Conservation (phyloP, 768 basidiomycete species). For the Lyophyllum decastes region DNA sequence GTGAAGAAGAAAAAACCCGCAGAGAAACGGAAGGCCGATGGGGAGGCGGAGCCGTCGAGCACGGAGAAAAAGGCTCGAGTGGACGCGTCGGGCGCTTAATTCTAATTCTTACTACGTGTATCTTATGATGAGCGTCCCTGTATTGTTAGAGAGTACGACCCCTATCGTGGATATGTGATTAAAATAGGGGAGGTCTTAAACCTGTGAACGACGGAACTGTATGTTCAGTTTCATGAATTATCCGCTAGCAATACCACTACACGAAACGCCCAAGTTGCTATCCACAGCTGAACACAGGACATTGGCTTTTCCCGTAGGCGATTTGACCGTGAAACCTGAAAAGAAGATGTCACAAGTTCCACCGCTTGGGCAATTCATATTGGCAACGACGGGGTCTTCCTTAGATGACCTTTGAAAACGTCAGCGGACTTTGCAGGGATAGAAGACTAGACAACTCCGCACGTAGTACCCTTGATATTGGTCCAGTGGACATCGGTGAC, state of each 20-base stretch:
- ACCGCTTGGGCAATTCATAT: conserved; percentile 26
- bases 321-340: conserved; percentile 24
- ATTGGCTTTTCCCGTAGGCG: conserved; percentile 24
- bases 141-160: conserved; percentile 2
- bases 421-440: background rate
- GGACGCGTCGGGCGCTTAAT: conserved; percentile 35
- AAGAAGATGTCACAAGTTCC: conserved; percentile 27
- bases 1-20: conserved; percentile 79
- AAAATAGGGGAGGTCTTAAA: background rate
- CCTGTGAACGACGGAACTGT: background rate
- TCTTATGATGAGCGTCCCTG: background rate
- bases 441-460: background rate
- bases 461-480: conserved; percentile 31
- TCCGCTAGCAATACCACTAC: conserved; percentile 27
- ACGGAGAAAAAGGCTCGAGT: conserved; percentile 70
- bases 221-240: background rate
- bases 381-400: conserved; percentile 25
- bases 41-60: conserved; percentile 44
- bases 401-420: conserved; percentile 21
- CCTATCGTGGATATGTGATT: background rate
- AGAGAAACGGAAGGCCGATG: conserved; percentile 74
- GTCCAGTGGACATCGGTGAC: conserved; percentile 26
- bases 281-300: conserved; percentile 29
- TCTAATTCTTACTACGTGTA: background rate
- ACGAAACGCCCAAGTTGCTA: conserved; percentile 24